Evolutionary conservation across 129 eudicot genomes (phyloP).

Genomic region (Mikania micrantha): DNA sequence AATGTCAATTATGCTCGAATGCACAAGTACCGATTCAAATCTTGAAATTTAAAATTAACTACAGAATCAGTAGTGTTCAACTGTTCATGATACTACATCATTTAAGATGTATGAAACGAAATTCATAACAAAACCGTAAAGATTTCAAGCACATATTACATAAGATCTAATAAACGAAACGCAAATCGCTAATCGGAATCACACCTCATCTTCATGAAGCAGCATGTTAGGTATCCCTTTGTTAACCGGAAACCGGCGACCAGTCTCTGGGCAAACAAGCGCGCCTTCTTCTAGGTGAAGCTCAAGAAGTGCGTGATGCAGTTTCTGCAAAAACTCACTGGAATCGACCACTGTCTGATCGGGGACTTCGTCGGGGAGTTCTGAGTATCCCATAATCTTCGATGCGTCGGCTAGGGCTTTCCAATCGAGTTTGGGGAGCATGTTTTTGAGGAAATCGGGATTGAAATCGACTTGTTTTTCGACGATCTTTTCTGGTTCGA

Average conservation of each 20-base stretch:
- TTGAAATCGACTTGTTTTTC: conserved; percentile 61
- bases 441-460: conserved; percentile 65
- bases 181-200: conserved; percentile 11
- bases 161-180: conserved; percentile 3
- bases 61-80: too few relatives aligned
- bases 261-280: conserved; percentile 91
- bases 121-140: conserved; percentile 14
- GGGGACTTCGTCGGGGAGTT: conserved; percentile 60
- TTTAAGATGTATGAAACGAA: too few relatives aligned
- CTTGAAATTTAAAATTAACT: too few relatives aligned
- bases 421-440: conserved; percentile 75
- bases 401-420: conserved; percentile 72
- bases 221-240: conserved; percentile 98
- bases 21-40: too few relatives aligned
- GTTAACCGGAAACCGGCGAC: conserved; percentile 71
- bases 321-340: conserved; percentile 58
- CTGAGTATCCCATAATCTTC: conserved; percentile 55
- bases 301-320: conserved; percentile 90
- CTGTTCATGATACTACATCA: too few relatives aligned
- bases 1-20: too few relatives aligned
- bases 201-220: conserved; percentile 95
- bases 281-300: conserved; percentile 92
- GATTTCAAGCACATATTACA: conserved; percentile 13
- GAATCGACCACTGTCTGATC: conserved; percentile 56
- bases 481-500: conserved; percentile 53